Conservation (phyloP, 2,329 filamentous ascomycete genomes). For the Nigrospora osmanthi region DNA sequence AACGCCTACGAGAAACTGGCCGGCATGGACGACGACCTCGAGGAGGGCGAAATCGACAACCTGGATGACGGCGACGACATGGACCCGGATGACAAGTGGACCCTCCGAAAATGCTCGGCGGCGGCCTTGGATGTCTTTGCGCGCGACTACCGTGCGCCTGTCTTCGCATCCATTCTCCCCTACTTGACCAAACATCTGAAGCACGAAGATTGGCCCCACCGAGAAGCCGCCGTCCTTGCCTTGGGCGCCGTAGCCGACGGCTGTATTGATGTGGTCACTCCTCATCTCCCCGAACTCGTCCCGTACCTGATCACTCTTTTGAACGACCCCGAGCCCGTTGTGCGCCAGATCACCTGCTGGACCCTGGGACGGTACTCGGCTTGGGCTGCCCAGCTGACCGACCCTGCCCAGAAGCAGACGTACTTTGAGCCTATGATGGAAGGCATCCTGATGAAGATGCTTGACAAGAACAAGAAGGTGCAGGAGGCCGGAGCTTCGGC, state of each 20-base stretch:
- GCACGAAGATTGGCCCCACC: conserved; percentile 82
- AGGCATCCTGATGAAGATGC: conserved; percentile 86
- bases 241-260: conserved; percentile 92
- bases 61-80: conserved; percentile 67
- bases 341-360: conserved; percentile 97
- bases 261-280: conserved; percentile 82
- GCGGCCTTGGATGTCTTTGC: conserved; percentile 92
- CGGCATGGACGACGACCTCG: conserved; percentile 64
- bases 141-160: conserved; percentile 76
- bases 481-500: conserved; percentile 94
- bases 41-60: conserved; percentile 83
- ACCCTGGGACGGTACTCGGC: conserved; percentile 87
- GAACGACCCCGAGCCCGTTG: conserved; percentile 78
- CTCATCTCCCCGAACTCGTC: conserved; percentile 83
- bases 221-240: conserved; percentile 89
- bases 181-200: conserved; percentile 87
- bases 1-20: conserved; percentile 48
- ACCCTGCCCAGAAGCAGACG: conserved; percentile 57
- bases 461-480: conserved; percentile 95
- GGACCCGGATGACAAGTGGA: conserved; percentile 90
- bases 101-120: conserved; percentile 91
- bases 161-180: conserved; percentile 87
- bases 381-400: conserved; percentile 75
- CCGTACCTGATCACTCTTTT: conserved; percentile 84
- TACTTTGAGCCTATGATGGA: conserved; percentile 98